Base-by-base conservation (phyloP, 2,329 filamentous ascomycete genomes). In the Camillea tinctor region DNA sequence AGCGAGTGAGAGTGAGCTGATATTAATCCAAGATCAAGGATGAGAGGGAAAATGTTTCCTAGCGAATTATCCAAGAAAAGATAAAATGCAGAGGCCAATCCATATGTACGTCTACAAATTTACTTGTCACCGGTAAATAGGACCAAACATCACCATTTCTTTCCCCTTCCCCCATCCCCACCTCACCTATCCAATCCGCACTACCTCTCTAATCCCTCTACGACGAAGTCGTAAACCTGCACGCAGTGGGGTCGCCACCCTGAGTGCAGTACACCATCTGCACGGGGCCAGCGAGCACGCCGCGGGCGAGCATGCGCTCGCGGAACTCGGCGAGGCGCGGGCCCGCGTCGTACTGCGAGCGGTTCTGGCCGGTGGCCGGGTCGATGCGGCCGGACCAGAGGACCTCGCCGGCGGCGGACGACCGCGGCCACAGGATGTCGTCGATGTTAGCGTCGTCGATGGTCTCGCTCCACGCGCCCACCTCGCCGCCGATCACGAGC, bases 381-480 rank as follows among this genome's bases (percentile, higher is more conserved):
- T 93, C 90, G 60, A 84, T 83, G 57, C 82, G 77, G 55, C 91
- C 91, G 49, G 86, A 90, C 92, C 92, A 96, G 52, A 94, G 80
- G 1, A 93, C 86, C 77, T 96, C 92, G 23, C 84, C 90, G 0
- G 88, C 90, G 0, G 90, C 91, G 55, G 83, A 84, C 1, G 85
- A 86, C 5, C 92, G 82, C 7, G 92, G 92, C 92, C 92, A 96
- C 8, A 94, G 76, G 74, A 91, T 86, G 40, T 79, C 78, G 76
- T 96, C 91, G 15, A 96, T 73, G 72, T 88, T 93, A n/a, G 86
- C 77, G 2, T 85, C 76, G 74, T 97, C 93, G 62, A 84, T 81
- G n/a, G 88, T 89, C 77, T 96, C 93, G 64, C 84, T 84, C 92
- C 92, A 97, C 60, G 92, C 84, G 58, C 91, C 89, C 17, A 89